Percentiles rank a stretch among this genome's conserved stretches.
Evolutionary conservation across 2,329 filamentous ascomycete genomes (phyloP).

Genomic region (Thielaviopsis populi): DNA sequence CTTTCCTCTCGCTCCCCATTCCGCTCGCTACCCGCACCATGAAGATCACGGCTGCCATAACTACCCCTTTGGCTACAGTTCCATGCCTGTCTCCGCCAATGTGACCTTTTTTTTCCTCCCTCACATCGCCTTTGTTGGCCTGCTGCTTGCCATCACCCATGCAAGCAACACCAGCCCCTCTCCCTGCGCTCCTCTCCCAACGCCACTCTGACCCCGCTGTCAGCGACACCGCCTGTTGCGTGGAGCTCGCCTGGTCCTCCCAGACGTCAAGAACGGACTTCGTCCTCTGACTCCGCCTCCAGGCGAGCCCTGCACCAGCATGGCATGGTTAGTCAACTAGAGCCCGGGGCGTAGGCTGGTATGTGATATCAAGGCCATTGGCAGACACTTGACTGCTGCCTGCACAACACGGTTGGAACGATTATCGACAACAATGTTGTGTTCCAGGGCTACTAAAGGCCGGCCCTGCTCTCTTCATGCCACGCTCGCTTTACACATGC

Average conservation of each 20-base stretch:
- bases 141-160: not conserved
- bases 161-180: not conserved
- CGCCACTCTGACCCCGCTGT: not conserved
- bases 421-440: conserved; percentile 11
- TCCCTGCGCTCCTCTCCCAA: not conserved
- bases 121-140: not conserved
- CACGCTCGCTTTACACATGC: not conserved
- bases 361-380: conserved; percentile 10
- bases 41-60: not conserved
- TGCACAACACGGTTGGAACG: conserved; percentile 12
- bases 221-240: not conserved
- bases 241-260: conserved; percentile 13
- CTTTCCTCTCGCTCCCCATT: conserved; percentile 1
- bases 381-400: conserved; percentile 12
- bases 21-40: not conserved
- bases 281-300: conserved; percentile 9
- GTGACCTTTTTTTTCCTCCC: not conserved
- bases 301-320: conserved; percentile 1
- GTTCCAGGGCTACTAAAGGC: conserved; percentile 9
- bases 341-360: conserved; percentile 9
- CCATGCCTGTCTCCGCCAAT: not conserved
- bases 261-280: conserved; percentile 3
- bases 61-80: not conserved
- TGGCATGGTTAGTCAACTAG: conserved; percentile 1
- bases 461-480: not conserved